Evolutionary conservation across 331 rosid species (phyloP), one percentile per base, ranked within the genome.

Genomic region (Quercus tomentella): DNA sequence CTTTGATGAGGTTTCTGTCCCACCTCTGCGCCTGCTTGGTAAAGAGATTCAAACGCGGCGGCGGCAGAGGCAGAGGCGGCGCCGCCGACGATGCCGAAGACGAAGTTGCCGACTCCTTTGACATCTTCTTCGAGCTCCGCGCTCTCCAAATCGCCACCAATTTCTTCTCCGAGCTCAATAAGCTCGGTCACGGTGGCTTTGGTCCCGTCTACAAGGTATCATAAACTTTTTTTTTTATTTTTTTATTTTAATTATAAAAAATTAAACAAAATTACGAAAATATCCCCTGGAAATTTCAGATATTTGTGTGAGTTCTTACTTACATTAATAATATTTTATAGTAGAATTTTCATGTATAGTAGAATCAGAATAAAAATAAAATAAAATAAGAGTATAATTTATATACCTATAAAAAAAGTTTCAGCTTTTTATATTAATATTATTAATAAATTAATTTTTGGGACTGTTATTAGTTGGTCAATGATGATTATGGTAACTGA

Each of bases 111-210:
- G 87, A 62, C 12, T 71, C 89, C 0, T 77, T 45, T 18, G 89
- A 88, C 69, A 76, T 92, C 23, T 86, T 94, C 65, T 94, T 83
- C 62, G 84, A 78, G 9, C 88, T 94, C 74, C 85, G 72, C 4
- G 14, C 88, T 58, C 88, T 94, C 57, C 93, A 94, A 72, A 81
- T 89, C 30, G 98, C 98, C 51, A 92, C 98, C 70, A 83, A 88
- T 72, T 89, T 86, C 86, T 94, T 94, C 89, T 88, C 94, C 63
- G 87, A 85, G 6, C 70, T 83, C 49, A 94, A 94, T 77, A 86
- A 88, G 72, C 93, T 94, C 56, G 98, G 98, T 20, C 97, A 90
- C 72, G 98, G 98, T 9, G 98, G 98, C n/a, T 94, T 94, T 71
- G 98, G 98, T 7, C 97, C 97, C 10, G 98, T 94, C 31, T 94